Base-by-base conservation (phyloP, 345 rosid species). In the Iberis pinnata region DNA sequence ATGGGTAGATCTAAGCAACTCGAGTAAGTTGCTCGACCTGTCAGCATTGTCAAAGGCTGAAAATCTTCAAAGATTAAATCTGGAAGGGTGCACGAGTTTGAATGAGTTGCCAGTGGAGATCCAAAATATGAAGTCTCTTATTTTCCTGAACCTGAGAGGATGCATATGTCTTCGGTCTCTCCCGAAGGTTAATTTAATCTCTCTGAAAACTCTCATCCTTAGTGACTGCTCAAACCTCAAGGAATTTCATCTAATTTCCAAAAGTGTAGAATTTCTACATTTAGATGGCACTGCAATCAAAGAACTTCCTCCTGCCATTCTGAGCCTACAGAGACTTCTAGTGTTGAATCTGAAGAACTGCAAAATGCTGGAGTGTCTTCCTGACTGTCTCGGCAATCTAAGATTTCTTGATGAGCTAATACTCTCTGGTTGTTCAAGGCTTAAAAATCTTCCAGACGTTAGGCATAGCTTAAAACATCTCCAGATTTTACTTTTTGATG, bases 61-160 rank as follows among this genome's bases (percentile, higher is more conserved):
- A 5, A 65, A 51, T 7, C 58, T 77, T 19, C 65, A 63, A 19
- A 47, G 41, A 35, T 10, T 73, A 16, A 4, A 29, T 25, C 63
- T 77, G 8, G 53, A 40, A 33, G 19, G 58, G 0, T 77, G 78
- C 43, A 25, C 35, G 18, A 61, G 62, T 42, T 36, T 73, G 41
- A 5, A 13, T 25, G 43, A 50, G 26, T 63, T 47, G 3, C 44
- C 51, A 17, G 33, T 53, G n/a, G n/a, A n/a, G 0, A 45, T 66
- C 43, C 3, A 16, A 27, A 41, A 66, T 10, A 63, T 63, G 56
- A 33, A 58, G 17, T 54, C 40, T 42, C 72, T 75, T 0, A 64
- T 61, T 41, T 17, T 2, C 0, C 25, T 75, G 53, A 43, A 24
- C 25, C 56, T 75, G 22, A 58, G 49, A 56, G 63, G 32, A 10